Percentiles rank a stretch among this genome's conserved stretches.
These are phyloP conservation scores for Grifola frondosa DNA, from an alignment of 1,284 basidiomycete species.

Conservation along the genomic window DNA sequence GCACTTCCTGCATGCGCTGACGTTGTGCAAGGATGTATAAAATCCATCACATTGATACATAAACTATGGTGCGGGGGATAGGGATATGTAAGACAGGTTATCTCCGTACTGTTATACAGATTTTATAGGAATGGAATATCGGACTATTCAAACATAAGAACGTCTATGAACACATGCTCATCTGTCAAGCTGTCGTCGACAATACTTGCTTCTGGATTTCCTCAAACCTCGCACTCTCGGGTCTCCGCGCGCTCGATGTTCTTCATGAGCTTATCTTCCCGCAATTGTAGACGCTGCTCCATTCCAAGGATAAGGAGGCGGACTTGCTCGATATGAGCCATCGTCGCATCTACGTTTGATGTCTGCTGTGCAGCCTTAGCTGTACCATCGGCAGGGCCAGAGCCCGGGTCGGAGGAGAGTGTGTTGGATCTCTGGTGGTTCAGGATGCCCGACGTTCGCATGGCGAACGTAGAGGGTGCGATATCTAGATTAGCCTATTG, in stretches of 20 bases:
- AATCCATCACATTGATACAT: too few relatives aligned
- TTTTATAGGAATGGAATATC: too few relatives aligned
- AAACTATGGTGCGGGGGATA: neutral
- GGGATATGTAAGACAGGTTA: too few relatives aligned
- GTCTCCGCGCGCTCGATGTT: constrained; percentile 60
- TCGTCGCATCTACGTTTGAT: constrained; percentile 33
- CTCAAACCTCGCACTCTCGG: constrained; percentile 54
- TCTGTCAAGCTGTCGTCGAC: constrained; percentile 6
- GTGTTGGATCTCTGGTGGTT: constrained; percentile 7
- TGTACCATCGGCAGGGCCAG: constrained; percentile 2
- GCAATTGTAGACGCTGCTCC: constrained; percentile 66
- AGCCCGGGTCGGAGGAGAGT: constrained; percentile 1
- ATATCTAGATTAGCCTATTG: constrained; percentile 52
- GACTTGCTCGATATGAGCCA: constrained; percentile 69
- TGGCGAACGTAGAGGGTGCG: constrained; percentile 28
- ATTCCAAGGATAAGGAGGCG: constrained; percentile 71
- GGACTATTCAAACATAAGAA: neutral
- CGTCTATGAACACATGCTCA: neutral
- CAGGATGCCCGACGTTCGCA: constrained; percentile 22
- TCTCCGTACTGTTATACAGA: too few relatives aligned
- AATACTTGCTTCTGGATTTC: constrained; percentile 39
- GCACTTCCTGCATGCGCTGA: too few relatives aligned
- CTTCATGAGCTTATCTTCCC: constrained; percentile 63
- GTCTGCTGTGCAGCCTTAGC: constrained; percentile 3
- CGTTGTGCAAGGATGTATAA: too few relatives aligned